These are phyloP conservation scores for Neurospora crassa DNA, from an alignment of 2,329 filamentous ascomycete genomes.

Conservation along the genomic window DNA sequence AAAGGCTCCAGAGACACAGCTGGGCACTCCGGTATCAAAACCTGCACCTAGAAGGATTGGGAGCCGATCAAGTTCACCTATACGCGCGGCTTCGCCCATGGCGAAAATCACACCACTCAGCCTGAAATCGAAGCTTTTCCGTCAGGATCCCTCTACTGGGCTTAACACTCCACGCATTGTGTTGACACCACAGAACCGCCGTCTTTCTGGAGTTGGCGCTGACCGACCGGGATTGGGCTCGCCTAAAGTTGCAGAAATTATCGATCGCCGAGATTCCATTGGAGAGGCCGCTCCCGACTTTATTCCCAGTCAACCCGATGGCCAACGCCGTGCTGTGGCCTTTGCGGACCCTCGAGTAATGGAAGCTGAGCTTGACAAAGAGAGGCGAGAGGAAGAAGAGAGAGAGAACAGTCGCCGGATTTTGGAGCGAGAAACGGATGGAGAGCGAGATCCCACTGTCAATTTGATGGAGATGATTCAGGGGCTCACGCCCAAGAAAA, in stretches of 20 bases:
- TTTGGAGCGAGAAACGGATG: conserved; percentile 42
- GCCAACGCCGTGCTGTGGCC: conserved; percentile 37
- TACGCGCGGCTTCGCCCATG: conserved; percentile 13
- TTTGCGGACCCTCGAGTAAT: conserved; percentile 58
- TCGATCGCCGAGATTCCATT: conserved; percentile 63
- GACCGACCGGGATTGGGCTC: conserved; percentile 66
- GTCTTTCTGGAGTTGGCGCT: conserved; percentile 58
- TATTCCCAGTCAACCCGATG: conserved; percentile 37
- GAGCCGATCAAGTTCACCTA: conserved; percentile 21
- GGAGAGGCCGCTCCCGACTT: conserved; percentile 57
- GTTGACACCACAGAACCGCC: conserved; percentile 49
- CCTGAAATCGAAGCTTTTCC: conserved; percentile 36
- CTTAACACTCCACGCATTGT: conserved; percentile 53
- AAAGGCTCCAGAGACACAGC: neutral
- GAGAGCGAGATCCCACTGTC: conserved; percentile 52
- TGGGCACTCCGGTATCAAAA: conserved; percentile 1
- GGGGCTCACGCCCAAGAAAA: conserved; percentile 68
- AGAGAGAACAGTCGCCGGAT: conserved; percentile 50
- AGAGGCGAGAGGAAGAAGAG: conserved; percentile 50
- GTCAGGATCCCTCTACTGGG: conserved; percentile 42
- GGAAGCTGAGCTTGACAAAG: conserved; percentile 53
- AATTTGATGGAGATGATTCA: conserved; percentile 71
- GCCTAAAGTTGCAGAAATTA: conserved; percentile 59
- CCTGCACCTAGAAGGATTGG: conserved; percentile 16
- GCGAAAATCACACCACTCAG: conserved; percentile 22